A percentile compares a stretch with the other conserved stretches of the same genome.
phyloP scores from a whole-genome alignment of 2,329 filamentous ascomycete genomes.

The Fusarium xyrophilum region DNA sequence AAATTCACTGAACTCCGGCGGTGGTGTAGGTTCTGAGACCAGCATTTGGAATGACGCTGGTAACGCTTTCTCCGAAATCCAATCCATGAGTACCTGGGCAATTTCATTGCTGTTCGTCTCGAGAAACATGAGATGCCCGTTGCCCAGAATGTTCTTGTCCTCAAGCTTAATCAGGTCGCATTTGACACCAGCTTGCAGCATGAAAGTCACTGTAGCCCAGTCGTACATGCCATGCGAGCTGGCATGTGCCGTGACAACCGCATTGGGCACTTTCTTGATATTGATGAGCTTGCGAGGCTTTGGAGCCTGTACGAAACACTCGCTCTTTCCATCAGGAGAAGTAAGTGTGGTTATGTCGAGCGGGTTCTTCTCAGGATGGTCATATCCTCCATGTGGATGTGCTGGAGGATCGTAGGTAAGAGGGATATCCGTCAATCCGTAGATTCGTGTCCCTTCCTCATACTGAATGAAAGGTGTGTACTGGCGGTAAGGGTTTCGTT shows the following conservation, averaged over 20 bases:
- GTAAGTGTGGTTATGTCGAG: conserved; percentile 22
- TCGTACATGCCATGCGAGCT: conserved; percentile 63
- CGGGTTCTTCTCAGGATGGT: conserved; percentile 2
- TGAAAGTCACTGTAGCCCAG: conserved; percentile 59
- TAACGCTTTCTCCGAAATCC: conserved; percentile 42
- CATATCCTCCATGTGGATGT: conserved; percentile 18
- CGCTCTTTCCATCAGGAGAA: conserved; percentile 20
- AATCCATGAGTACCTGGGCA: conserved; percentile 48
- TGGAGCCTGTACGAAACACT: conserved; percentile 34
- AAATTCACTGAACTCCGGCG: not conserved
- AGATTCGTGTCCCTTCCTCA: conserved; percentile 45
- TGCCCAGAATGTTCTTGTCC: conserved; percentile 55
- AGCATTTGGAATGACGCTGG: not conserved
- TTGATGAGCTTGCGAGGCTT: conserved; percentile 53
- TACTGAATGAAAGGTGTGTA: conserved; percentile 37
- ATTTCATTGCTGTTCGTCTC: conserved; percentile 59
- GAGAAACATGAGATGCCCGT: conserved; percentile 63
- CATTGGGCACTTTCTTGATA: conserved; percentile 54
- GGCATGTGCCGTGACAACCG: conserved; percentile 60
- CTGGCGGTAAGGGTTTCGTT: conserved; percentile 7
- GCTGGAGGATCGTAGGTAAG: conserved; percentile 51
- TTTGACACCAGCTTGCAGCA: conserved; percentile 58
- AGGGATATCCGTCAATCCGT: conserved; percentile 52
- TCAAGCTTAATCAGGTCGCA: conserved; percentile 55
- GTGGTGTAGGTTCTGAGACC: not conserved